Evolutionary conservation across 139 green algal species (phyloP), one percentile per base, ranked within the genome.

Genomic region (Haematococcus sp.): DNA sequence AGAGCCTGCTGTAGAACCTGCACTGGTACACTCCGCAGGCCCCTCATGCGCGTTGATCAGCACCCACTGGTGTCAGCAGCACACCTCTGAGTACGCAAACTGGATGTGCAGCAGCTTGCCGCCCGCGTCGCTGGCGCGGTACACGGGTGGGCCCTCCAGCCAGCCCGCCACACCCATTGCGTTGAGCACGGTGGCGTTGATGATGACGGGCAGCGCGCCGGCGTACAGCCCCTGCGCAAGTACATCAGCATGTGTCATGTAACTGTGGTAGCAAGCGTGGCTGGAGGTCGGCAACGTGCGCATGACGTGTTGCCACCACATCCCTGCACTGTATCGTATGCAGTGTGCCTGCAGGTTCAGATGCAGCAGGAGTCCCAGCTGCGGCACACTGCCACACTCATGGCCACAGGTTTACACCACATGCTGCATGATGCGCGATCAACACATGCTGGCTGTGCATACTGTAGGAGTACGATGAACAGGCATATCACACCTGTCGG

Each of bases 181-280:
- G 77, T 99, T 99, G 22, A 99, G 84, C 9, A 99, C 84, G 0
- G 96, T 99, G 35, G 88, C 91, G 78, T 99, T 99, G 87, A 98
- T 89, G 40, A 98, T 91, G 43, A 96, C 28, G 1, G 95, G 95
- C 85, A 98, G 88, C 35, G 81, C 86, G 54, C 71, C 71, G 25
- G 73, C 32, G 58, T 79, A 80, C 27, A 74, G 52, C 7, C 17
- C 31, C 63, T 68, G 63, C 20, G 23, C n/a, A 22, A 20, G 11
- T 34, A 28, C 40, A 49, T 7, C 40, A 49, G 40, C 40, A 49
- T 7, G 40, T 4, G 17, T 25, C 7, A 44, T 28, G 30, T 43
- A 19, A 23, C 11, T 40, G 16, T 31, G 2, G 25, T 16, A 32
- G 56, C n/a, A 31, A 34, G 56, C n/a, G 20, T 16, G 11, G n/a